Evolutionary conservation across 1,139 yeast genomes (phyloP).

Genomic region (Pichia sp.): DNA sequence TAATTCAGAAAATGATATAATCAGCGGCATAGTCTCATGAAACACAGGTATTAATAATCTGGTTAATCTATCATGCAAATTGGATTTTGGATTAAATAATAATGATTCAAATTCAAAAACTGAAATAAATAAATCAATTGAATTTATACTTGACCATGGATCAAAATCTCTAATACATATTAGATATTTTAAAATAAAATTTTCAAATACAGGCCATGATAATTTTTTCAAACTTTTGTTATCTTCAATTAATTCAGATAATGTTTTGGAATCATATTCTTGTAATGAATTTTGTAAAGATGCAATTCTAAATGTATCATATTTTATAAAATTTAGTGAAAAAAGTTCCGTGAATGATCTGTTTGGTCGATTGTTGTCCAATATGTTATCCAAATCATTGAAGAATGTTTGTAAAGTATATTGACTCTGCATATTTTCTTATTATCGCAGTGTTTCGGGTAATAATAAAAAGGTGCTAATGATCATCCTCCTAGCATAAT

Average conservation of each 20-base stretch:
- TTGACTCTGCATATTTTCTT: background rate
- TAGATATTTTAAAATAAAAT: slow-evolving; percentile 46
- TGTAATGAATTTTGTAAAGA: slow-evolving; percentile 22
- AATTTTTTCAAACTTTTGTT: slow-evolving; percentile 33
- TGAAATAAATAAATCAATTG: slow-evolving; percentile 54
- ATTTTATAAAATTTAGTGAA: slow-evolving; percentile 9
- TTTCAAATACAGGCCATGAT: slow-evolving; percentile 50
- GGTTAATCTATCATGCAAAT: slow-evolving; percentile 23
- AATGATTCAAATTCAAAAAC: slow-evolving; percentile 50
- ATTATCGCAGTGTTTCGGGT: too few species aligned
- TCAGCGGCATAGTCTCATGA: slow-evolving; percentile 34
- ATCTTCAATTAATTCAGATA: slow-evolving; percentile 30
- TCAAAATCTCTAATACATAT: slow-evolving; percentile 48
- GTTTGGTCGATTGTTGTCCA: slow-evolving; percentile 11
- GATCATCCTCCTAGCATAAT: too few species aligned
- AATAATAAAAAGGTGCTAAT: too few species aligned
- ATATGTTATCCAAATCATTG: slow-evolving; percentile 1
- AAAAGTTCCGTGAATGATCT: slow-evolving; percentile 13
- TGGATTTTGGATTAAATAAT: slow-evolving; percentile 57
- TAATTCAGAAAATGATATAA: slow-evolving; percentile 45
- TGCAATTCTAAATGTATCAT: slow-evolving; percentile 17
- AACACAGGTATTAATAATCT: slow-evolving; percentile 37
- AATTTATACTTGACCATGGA: slow-evolving; percentile 49
- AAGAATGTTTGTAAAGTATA: slow-evolving; percentile 8
- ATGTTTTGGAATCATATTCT: slow-evolving; percentile 12